A percentile compares a stretch with the other conserved stretches of the same genome.
Evolutionary conservation across 225 moss, liverwort and hornwort genomes (phyloP).

Genomic region (Pleurozium schreberi): DNA sequence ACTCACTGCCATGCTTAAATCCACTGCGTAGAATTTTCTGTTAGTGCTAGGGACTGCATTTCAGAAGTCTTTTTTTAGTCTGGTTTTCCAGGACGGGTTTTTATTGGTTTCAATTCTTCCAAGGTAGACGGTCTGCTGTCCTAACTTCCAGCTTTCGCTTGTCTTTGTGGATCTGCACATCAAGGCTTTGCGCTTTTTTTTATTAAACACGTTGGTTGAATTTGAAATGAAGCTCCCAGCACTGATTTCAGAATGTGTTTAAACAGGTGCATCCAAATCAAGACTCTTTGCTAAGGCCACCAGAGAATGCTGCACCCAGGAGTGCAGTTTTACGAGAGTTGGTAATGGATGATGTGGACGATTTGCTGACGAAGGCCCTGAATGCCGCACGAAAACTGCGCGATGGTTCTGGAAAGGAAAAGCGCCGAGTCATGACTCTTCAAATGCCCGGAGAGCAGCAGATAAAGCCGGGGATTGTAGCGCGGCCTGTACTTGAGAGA

Average conservation of each 20-base stretch:
- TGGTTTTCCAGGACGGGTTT: neutral
- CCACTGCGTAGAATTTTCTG: neutral
- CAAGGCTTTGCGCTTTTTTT: neutral
- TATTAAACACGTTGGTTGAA: neutral
- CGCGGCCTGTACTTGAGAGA: conserved; percentile 22
- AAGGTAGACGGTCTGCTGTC: neutral
- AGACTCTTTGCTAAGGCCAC: neutral
- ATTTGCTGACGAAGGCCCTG: conserved; percentile 59
- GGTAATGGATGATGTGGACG: conserved; percentile 52
- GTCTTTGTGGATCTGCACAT: neutral
- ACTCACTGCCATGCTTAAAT: neutral
- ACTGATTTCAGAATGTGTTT: neutral
- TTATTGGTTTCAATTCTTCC: neutral
- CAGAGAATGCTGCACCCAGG: neutral
- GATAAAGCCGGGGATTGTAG: conserved; percentile 13
- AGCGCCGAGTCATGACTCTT: conserved; percentile 62
- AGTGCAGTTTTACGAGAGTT: conserved; percentile 48
- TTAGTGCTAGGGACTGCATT: neutral
- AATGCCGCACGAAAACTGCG: conserved; percentile 40
- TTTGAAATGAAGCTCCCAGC: neutral
- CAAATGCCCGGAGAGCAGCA: conserved; percentile 79
- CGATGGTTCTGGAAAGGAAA: conserved; percentile 25
- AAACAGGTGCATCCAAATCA: conserved; percentile 5
- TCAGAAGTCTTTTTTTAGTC: neutral
- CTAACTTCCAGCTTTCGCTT: neutral